phyloP scores from a whole-genome alignment of 164 flowering plant genomes.

The Umbilicus rupestris region DNA sequence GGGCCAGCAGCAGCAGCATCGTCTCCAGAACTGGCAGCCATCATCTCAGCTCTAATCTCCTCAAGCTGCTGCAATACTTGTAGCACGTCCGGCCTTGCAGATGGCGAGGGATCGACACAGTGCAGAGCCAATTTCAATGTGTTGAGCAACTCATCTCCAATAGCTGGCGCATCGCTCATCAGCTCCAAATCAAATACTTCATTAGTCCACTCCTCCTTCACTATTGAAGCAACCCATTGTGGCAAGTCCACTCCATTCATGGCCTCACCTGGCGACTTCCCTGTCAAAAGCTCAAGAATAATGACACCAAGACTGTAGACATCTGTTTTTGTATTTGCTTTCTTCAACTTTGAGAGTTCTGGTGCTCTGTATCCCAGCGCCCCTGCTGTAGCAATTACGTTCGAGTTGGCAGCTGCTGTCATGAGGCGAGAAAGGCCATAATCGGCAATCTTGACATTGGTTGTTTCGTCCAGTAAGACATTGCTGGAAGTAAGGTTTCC shows the following conservation, averaged over 20 bases:
- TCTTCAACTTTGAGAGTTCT: slow-evolving; percentile 40
- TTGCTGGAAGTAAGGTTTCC: slow-evolving; percentile 45
- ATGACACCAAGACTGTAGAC: slow-evolving; percentile 43
- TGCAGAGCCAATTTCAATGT: slow-evolving; percentile 18
- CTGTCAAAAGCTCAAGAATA: slow-evolving; percentile 37
- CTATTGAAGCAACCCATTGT: slow-evolving; percentile 39
- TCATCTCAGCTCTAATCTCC: slow-evolving; percentile 10
- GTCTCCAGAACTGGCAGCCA: slow-evolving; percentile 6
- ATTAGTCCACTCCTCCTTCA: slow-evolving; percentile 47
- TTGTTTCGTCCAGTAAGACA: slow-evolving; percentile 28
- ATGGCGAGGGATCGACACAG: slow-evolving; percentile 18
- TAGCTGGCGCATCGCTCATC: slow-evolving; percentile 22
- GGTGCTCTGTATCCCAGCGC: slow-evolving; percentile 45
- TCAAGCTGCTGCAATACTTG: slow-evolving; percentile 18
- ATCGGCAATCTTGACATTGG: slow-evolving; percentile 27
- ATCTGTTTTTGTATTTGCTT: slow-evolving; percentile 33
- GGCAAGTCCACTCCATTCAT: slow-evolving; percentile 34
- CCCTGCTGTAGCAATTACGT: slow-evolving; percentile 33
- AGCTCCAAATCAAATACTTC: slow-evolving; percentile 39
- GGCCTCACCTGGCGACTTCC: slow-evolving; percentile 36
- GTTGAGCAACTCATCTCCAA: slow-evolving; percentile 20
- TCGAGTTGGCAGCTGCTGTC: slow-evolving; percentile 31
- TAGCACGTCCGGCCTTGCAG: slow-evolving; percentile 14
- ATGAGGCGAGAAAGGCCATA: slow-evolving; percentile 34
- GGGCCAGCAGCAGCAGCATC: slow-evolving; percentile 9